Evolutionary conservation across 2,329 filamentous ascomycete genomes (phyloP).

Genomic region (Aspergillus viridinutans): DNA sequence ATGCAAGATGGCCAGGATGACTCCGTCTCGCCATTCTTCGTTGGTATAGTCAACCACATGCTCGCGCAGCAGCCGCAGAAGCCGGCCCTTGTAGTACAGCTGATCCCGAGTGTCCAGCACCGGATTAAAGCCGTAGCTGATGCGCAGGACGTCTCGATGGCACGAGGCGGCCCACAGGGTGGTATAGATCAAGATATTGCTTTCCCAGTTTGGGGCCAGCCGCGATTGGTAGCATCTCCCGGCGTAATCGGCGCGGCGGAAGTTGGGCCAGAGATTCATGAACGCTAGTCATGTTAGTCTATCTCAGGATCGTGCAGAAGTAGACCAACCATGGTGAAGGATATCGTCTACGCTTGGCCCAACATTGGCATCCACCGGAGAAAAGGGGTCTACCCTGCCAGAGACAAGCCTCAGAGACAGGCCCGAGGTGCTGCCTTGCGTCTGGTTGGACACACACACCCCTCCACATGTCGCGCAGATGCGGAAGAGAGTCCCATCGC

Average conservation of each 20-base stretch:
- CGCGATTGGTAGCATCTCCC: conserved; percentile 1
- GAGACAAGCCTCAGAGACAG: not conserved
- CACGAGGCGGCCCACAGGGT: conserved; percentile 5
- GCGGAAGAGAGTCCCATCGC: not conserved
- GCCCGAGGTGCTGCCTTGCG: not conserved
- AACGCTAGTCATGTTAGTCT: not conserved
- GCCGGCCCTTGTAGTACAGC: conserved; percentile 2
- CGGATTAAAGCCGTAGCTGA: not conserved
- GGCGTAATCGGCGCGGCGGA: not conserved
- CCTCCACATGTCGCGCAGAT: not conserved
- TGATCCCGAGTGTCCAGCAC: conserved; percentile 4
- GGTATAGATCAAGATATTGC: conserved; percentile 1
- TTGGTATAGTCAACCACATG: conserved; percentile 1
- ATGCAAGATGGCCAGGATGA: conserved; percentile 6
- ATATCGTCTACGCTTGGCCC: not conserved
- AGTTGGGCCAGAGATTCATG: not conserved
- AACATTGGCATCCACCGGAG: not conserved
- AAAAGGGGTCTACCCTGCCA: not conserved
- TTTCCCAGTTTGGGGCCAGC: not conserved
- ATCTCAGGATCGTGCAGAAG: not conserved
- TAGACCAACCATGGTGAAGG: not conserved
- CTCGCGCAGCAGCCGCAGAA: not conserved
- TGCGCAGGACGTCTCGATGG: conserved; percentile 7
- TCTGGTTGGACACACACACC: not conserved
- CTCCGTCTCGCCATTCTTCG: not conserved